Conservation (phyloP, 2,329 filamentous ascomycete species). For the Beauveria bassiana region DNA sequence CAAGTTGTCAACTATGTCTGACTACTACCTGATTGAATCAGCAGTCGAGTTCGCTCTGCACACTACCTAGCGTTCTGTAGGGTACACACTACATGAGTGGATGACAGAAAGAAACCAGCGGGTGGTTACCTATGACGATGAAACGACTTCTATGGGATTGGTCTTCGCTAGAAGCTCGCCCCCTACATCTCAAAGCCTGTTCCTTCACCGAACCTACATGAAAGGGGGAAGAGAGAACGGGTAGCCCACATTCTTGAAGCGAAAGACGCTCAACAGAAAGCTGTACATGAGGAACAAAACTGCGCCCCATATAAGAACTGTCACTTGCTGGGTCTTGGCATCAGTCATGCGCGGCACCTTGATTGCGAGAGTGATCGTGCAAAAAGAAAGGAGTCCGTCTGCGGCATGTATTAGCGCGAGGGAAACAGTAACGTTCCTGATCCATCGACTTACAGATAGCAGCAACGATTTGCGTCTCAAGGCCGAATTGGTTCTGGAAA, state of each 20-base stretch:
- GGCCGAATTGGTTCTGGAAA: slow-evolving; percentile 87
- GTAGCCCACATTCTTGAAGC: slow-evolving; percentile 90
- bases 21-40: neutral
- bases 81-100: too few relatives aligned
- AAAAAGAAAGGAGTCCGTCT: slow-evolving; percentile 72
- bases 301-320: slow-evolving; percentile 70
- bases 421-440: neutral
- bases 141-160: neutral
- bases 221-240: slow-evolving; percentile 93
- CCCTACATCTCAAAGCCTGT: neutral
- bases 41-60: neutral
- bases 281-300: slow-evolving; percentile 81
- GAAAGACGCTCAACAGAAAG: slow-evolving; percentile 88
- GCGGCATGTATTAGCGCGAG: slow-evolving; percentile 6
- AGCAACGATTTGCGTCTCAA: slow-evolving; percentile 93
- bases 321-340: slow-evolving; percentile 67
- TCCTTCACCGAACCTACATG: slow-evolving; percentile 34
- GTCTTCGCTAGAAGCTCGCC: neutral
- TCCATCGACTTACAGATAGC: slow-evolving; percentile 70
- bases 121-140: too few relatives aligned
- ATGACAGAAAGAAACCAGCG: neutral
- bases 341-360: slow-evolving; percentile 88
- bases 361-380: slow-evolving; percentile 80
- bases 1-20: neutral
- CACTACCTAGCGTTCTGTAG: neutral